Conservation (phyloP, 305 asterid genomes). For the Solanum aculeatissimum region DNA sequence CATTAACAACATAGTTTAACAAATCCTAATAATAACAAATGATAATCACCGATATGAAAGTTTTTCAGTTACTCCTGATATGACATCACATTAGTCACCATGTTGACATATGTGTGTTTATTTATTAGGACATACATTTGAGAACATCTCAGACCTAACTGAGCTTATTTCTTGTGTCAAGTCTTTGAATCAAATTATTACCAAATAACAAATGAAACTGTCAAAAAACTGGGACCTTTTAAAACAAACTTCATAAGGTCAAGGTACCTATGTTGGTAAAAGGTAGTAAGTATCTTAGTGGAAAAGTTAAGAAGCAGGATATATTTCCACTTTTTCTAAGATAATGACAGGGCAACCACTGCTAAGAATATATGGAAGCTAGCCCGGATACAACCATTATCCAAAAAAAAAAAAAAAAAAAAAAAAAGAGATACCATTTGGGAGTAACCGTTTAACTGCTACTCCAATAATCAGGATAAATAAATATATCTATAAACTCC, state of each 20-base stretch:
- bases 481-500: neutral
- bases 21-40: neutral
- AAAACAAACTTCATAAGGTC: neutral
- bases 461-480: neutral
- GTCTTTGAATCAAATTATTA: neutral
- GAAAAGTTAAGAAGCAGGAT: neutral
- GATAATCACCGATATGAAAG: neutral
- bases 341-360: too few species aligned
- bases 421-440: neutral
- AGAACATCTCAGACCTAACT: neutral
- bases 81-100: neutral
- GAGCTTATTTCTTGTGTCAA: neutral
- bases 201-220: neutral
- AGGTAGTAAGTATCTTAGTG: neutral
- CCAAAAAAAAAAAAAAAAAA: neutral
- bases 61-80: neutral
- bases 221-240: neutral
- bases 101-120: neutral
- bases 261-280: neutral
- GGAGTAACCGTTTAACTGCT: neutral
- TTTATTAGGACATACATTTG: neutral
- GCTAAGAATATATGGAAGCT: neutral
- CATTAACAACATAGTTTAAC: neutral
- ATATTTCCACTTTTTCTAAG: too few species aligned
- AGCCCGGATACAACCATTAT: neutral